These are phyloP conservation scores for Raffaelea albimanens DNA, from an alignment of 2,329 filamentous ascomycete genomes.

Conservation along the genomic window DNA sequence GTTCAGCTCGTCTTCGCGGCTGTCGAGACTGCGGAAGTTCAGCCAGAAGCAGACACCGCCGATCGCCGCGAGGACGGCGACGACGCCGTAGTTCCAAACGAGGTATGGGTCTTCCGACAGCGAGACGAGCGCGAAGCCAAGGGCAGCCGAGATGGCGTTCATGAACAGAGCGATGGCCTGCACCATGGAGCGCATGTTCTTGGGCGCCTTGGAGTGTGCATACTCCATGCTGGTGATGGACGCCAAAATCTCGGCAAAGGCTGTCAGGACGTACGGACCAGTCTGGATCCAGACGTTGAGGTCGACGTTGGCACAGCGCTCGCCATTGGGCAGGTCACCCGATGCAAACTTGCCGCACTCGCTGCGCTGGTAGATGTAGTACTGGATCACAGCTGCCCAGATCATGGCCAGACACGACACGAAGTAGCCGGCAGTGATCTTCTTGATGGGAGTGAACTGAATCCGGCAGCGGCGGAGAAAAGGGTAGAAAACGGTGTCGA, in stretches of 20 bases:
- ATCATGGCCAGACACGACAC: constrained; percentile 54
- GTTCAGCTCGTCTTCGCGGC: constrained; percentile 60
- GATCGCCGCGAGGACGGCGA: constrained; percentile 52
- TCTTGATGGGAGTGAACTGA: constrained; percentile 65
- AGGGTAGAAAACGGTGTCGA: constrained; percentile 62
- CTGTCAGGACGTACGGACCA: constrained; percentile 40
- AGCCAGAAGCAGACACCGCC: constrained; percentile 61
- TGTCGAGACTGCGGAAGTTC: constrained; percentile 55
- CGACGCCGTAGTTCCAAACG: constrained; percentile 61
- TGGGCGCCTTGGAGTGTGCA: constrained; percentile 67
- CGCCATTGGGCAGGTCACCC: constrained; percentile 20
- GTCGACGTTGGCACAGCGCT: constrained; percentile 40
- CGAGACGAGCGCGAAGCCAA: constrained; percentile 59
- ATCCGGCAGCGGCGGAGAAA: constrained; percentile 52
- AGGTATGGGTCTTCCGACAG: constrained; percentile 55
- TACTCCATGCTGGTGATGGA: constrained; percentile 62
- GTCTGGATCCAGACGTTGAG: constrained; percentile 58
- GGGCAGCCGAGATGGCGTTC: constrained; percentile 57
- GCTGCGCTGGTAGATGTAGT: constrained; percentile 55
- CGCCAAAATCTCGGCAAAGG: constrained; percentile 43
- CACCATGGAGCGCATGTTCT: constrained; percentile 74
- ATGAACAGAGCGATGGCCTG: constrained; percentile 61
- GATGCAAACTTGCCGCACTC: constrained; percentile 47
- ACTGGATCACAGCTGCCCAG: constrained; percentile 45
- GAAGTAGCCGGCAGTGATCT: constrained; percentile 62